These are phyloP conservation scores for Solanum etuberosum DNA, from an alignment of 257 asterid species.

Conservation along the genomic window DNA sequence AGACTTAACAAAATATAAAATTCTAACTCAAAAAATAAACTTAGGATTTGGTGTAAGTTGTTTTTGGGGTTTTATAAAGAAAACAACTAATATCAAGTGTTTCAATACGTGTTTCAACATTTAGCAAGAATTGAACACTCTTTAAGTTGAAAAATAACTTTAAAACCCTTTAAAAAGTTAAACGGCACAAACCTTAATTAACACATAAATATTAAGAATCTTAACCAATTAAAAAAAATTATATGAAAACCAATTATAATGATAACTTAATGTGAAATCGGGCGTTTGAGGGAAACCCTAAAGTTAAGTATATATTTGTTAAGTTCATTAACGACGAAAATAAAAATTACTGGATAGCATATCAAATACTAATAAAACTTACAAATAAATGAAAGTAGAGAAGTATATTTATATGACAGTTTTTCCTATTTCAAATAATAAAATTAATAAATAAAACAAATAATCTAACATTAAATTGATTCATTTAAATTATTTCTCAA, in stretches of 20 bases:
- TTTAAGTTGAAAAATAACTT: neutral
- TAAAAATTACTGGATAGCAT: neutral
- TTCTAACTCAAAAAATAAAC: neutral
- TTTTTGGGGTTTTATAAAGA: too few relatives aligned
- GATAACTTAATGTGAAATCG: neutral
- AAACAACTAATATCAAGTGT: neutral
- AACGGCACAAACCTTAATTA: neutral
- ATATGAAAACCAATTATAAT: neutral
- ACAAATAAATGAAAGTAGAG: neutral
- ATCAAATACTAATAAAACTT: neutral
- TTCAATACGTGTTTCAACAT: neutral
- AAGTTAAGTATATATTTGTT: neutral
- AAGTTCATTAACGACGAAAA: neutral
- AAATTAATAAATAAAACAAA: neutral
- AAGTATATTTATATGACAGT: neutral
- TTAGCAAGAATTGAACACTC: neutral
- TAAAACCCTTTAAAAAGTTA: too few relatives aligned
- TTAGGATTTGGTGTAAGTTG: too few relatives aligned
- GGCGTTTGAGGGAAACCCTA: neutral
- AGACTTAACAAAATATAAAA: too few relatives aligned
- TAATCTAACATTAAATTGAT: neutral
- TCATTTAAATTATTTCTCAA: neutral
- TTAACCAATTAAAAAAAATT: neutral
- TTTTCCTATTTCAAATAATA: neutral
- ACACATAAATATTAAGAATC: too few relatives aligned